Base-by-base conservation (phyloP, 441 rosid species). In the Arabidopsis lyrata region DNA sequence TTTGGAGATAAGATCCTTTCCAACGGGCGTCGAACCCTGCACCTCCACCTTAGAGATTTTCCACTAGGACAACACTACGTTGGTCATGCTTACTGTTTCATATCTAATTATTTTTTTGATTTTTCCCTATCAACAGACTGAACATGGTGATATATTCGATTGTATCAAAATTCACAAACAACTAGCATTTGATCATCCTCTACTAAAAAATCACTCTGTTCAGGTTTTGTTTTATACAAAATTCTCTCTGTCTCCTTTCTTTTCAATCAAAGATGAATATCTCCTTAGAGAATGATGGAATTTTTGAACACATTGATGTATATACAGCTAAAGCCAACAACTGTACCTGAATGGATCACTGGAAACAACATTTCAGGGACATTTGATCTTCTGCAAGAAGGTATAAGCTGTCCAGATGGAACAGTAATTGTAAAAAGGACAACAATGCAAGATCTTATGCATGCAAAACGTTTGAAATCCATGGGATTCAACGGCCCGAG, bases 181-280 rank as follows among this genome's bases (percentile, higher is more conserved):
- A 57, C 60, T 65, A 48, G 77, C 72, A 32, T 65, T 73, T 73
- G 72, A 73, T 73, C 77, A 73, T 38, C 77, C 6, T 48, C 66
- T 73, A 3, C 72, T 73, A 1, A 65, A 57, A 48, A 57, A 36
- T 35, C 53, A 65, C 72, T 24, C 72, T 47, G 44, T 73, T 66
- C 77, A 73, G 77, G 77, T 73, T 22, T 36, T 29, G 9, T 9
- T 14, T 18, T 10, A 8, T 44, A 3, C 7, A n/a, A 0, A 35
- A 4, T 48, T 34, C 22, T 34, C 44, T 48, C 18, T 7, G 12
- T 61, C 24, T 32, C 27, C 44, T 64, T 57, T 24, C 2, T 6
- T 57, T 59, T 36, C 1, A 18, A 58, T 58, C 2, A 18, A 18
- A 35, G 1, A 41, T 24, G 34, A 41, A 22, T 24, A 24, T 0